A percentile compares a stretch with the other conserved stretches of the same genome.
Evolutionary conservation across 306 rosid genomes (phyloP).

Genomic region (Casuarina cunninghamiana): DNA sequence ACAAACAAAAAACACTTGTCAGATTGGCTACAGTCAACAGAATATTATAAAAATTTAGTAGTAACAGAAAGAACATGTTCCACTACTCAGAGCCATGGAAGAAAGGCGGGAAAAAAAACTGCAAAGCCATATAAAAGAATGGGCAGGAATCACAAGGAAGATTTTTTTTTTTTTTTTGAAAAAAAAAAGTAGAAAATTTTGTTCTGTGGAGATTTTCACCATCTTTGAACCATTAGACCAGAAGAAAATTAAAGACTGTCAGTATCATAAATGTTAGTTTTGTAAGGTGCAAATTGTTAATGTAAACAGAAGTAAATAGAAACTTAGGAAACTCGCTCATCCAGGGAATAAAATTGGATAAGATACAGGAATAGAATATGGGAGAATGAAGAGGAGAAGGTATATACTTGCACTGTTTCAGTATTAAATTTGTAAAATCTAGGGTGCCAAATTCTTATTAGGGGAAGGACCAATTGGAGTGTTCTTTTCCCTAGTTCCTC

Average conservation of each 20-base stretch:
- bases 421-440: too few relatives aligned
- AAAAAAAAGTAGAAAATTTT: conserved; percentile 10
- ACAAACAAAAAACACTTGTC: conserved; percentile 29
- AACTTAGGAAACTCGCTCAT: not conserved
- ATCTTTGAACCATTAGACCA: not conserved
- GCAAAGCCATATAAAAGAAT: not conserved
- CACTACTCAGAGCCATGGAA: not conserved
- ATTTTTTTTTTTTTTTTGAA: not conserved
- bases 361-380: not conserved
- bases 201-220: not conserved
- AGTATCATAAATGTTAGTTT: not conserved
- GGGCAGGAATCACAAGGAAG: not conserved
- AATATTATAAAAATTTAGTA: not conserved
- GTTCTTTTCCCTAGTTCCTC: not conserved
- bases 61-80: not conserved
- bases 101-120: conserved; percentile 1
- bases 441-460: too few relatives aligned
- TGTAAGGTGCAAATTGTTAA: too few relatives aligned
- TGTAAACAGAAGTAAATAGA: too few relatives aligned
- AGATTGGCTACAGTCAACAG: conserved; percentile 28
- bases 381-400: not conserved
- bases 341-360: not conserved
- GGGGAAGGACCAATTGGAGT: not conserved
- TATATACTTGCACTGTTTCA: too few relatives aligned
- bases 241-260: not conserved